phyloP scores from a whole-genome alignment of 2,329 filamentous ascomycete genomes.

The Diplodia scrobiculata region DNA sequence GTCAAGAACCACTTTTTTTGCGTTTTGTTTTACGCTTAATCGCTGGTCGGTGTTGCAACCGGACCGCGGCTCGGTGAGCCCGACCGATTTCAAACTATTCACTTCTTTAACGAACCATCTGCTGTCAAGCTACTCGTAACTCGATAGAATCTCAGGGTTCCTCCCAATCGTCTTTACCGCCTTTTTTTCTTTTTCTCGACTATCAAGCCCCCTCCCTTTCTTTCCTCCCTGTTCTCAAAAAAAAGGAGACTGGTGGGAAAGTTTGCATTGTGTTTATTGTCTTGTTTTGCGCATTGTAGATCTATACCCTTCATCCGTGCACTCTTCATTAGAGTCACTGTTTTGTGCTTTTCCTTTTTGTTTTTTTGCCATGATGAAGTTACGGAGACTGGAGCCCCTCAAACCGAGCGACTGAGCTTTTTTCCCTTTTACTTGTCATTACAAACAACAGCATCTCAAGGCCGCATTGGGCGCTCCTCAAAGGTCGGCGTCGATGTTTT shows the following conservation, averaged over 20 bases:
- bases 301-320: constrained; percentile 4
- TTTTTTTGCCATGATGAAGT: constrained; percentile 14
- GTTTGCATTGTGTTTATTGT: background rate
- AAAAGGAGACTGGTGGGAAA: background rate
- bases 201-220: background rate
- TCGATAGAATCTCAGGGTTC: constrained; percentile 25
- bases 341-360: constrained; percentile 21
- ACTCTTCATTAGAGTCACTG: constrained; percentile 2
- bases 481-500: background rate
- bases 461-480: background rate
- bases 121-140: constrained; percentile 24
- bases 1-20: constrained; percentile 1
- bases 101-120: background rate
- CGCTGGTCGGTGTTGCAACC: constrained; percentile 25
- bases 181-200: background rate
- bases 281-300: constrained; percentile 2
- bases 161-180: background rate
- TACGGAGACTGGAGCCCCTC: constrained; percentile 3
- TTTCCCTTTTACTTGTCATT: background rate
- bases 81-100: constrained; percentile 16
- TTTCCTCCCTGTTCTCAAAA: constrained; percentile 4
- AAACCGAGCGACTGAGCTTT: constrained; percentile 4
- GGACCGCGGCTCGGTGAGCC: constrained; percentile 25
- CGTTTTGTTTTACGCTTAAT: constrained; percentile 11
- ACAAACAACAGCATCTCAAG: constrained; percentile 3